A percentile compares a stretch with the other conserved stretches of the same genome.
phyloP scores from a whole-genome alignment of 257 asterid species.

The Solanum habrochaites region DNA sequence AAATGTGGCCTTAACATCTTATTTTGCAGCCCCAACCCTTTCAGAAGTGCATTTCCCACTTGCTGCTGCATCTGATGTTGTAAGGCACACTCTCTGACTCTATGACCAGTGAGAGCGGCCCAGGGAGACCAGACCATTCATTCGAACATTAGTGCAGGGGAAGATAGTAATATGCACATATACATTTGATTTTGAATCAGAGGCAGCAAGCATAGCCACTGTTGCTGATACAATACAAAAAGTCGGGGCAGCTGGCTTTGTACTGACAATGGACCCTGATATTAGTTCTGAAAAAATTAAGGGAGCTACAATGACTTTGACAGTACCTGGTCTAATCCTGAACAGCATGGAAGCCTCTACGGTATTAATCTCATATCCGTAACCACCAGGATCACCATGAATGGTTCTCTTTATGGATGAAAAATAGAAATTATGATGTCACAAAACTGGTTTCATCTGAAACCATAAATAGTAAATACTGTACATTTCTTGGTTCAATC shows the following conservation, averaged over 20 bases:
- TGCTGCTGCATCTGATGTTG: constrained; percentile 66
- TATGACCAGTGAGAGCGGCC: constrained; percentile 44
- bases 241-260: constrained; percentile 60
- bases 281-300: constrained; percentile 33
- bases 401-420: not conserved
- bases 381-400: not conserved
- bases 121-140: constrained; percentile 36
- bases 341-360: constrained; percentile 44
- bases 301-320: constrained; percentile 27
- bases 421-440: not conserved
- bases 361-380: constrained; percentile 11
- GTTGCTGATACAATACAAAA: constrained; percentile 33
- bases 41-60: constrained; percentile 29
- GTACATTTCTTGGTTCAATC: not conserved
- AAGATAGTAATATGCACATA: constrained; percentile 51
- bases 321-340: constrained; percentile 47
- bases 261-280: constrained; percentile 57
- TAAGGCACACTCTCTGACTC: constrained; percentile 30
- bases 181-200: constrained; percentile 44
- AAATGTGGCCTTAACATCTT: not conserved
- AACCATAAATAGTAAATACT: not conserved
- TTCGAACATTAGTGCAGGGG: constrained; percentile 36
- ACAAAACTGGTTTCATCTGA: not conserved
- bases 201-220: constrained; percentile 30
- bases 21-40: constrained; percentile 43